Evolutionary conservation across 805 yeast genomes (phyloP).

Genomic region (Barnettozyma sp.): DNA sequence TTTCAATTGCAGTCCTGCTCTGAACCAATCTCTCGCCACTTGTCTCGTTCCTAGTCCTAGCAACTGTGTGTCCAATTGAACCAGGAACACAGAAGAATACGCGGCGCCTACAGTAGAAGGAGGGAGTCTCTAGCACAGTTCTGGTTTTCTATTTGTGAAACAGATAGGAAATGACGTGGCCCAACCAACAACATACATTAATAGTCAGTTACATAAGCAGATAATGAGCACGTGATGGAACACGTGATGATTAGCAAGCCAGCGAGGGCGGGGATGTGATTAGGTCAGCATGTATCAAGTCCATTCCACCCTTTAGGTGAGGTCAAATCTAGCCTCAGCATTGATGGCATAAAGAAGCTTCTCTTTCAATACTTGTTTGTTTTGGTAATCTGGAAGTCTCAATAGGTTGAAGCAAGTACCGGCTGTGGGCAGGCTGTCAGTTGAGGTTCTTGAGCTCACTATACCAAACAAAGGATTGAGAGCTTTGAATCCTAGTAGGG

Average conservation of each 20-base stretch:
- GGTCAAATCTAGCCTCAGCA: constrained; percentile 82
- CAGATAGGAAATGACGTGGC: neutral
- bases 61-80: no score
- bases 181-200: neutral
- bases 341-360: constrained; percentile 75
- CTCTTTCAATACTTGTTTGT: constrained; percentile 46
- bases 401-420: constrained; percentile 88
- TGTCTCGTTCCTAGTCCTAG: no score
- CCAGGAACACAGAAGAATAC: no score
- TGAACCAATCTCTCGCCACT: no score
- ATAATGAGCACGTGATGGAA: neutral
- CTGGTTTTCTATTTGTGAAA: no score
- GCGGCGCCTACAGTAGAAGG: no score
- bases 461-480: constrained; percentile 78
- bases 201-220: neutral
- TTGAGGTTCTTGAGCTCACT: constrained; percentile 51
- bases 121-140: no score
- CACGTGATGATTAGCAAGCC: neutral
- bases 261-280: no score
- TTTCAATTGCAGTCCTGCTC: no score
- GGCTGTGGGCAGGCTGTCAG: constrained; percentile 65
- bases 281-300: no score
- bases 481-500: constrained; percentile 75
- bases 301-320: no score
- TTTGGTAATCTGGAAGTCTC: constrained; percentile 75